These are phyloP conservation scores for Sclerotinia glacialis DNA, from an alignment of 2,329 filamentous ascomycete genomes.

Conservation along the genomic window DNA sequence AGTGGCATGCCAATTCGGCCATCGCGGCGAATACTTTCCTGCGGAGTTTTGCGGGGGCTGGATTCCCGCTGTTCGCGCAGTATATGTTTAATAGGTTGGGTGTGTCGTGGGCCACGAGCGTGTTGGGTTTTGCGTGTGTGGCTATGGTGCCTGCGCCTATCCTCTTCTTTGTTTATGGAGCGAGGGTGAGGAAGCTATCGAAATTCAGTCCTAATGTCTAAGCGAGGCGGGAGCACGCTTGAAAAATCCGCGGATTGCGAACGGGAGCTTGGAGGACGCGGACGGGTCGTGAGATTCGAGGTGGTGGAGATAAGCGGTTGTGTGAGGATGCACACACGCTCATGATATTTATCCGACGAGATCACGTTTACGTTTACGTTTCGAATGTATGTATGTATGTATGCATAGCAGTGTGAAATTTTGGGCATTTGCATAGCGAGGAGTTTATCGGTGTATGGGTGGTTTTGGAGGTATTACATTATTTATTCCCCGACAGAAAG, in stretches of 20 bases:
- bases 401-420: background rate
- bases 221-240: background rate
- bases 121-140: conserved; percentile 23
- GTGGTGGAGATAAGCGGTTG: background rate
- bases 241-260: too few relatives aligned
- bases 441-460: background rate
- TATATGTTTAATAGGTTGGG: conserved; percentile 47
- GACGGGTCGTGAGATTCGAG: background rate
- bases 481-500: background rate
- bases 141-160: conserved; percentile 11
- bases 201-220: conserved; percentile 37
- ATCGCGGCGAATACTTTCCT: conserved; percentile 58
- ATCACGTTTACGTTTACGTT: background rate
- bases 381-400: background rate
- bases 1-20: conserved; percentile 53
- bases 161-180: conserved; percentile 13
- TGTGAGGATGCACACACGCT: too few relatives aligned
- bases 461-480: background rate
- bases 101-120: conserved; percentile 43
- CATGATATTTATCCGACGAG: background rate
- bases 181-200: conserved; percentile 44
- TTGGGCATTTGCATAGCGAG: conserved; percentile 1
- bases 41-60: conserved; percentile 54
- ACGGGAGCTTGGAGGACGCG: too few relatives aligned
- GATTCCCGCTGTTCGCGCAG: conserved; percentile 60